Conservation (phyloP, 225 moss, liverwort and hornwort species). For the Bryum argenteum region DNA sequence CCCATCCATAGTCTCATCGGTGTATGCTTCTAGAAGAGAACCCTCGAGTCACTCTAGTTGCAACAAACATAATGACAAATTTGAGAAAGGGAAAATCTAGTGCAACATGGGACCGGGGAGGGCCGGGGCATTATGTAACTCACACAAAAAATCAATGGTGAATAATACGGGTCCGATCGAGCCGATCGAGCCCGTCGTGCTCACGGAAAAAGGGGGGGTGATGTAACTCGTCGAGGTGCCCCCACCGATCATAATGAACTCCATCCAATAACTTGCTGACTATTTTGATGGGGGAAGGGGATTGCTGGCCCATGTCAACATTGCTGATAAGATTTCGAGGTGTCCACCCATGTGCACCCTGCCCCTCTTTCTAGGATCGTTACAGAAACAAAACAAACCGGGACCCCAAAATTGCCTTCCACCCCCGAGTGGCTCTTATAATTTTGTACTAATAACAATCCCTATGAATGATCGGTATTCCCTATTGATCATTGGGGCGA, state of each 20-base stretch:
- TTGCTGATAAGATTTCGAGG: slow-evolving; percentile 18
- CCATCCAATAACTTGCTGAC: slow-evolving; percentile 15
- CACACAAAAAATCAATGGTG: not conserved
- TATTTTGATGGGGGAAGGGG: slow-evolving; percentile 11
- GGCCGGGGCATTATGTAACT: slow-evolving; percentile 2
- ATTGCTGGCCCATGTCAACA: slow-evolving; percentile 29
- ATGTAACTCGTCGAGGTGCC: slow-evolving; percentile 12
- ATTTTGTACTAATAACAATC: not conserved
- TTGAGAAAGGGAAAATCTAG: not conserved
- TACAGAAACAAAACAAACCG: not conserved
- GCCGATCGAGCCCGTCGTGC: not conserved
- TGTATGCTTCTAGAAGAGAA: not conserved
- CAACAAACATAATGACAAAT: not conserved
- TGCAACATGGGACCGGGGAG: not conserved
- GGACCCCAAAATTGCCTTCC: not conserved
- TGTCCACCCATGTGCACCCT: slow-evolving; percentile 12
- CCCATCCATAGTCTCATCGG: too few species aligned
- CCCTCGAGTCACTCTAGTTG: not conserved
- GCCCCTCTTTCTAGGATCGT: not conserved
- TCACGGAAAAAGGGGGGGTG: not conserved
- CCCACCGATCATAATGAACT: slow-evolving; percentile 32
- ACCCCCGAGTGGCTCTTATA: not conserved
- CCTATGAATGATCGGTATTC: not conserved
- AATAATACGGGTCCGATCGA: slow-evolving; percentile 22
- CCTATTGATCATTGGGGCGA: not conserved